Percentiles rank a stretch among this genome's conserved stretches.
Evolutionary conservation across 2,329 filamentous ascomycete species (phyloP).

Genomic region (Cercospora sp.): DNA sequence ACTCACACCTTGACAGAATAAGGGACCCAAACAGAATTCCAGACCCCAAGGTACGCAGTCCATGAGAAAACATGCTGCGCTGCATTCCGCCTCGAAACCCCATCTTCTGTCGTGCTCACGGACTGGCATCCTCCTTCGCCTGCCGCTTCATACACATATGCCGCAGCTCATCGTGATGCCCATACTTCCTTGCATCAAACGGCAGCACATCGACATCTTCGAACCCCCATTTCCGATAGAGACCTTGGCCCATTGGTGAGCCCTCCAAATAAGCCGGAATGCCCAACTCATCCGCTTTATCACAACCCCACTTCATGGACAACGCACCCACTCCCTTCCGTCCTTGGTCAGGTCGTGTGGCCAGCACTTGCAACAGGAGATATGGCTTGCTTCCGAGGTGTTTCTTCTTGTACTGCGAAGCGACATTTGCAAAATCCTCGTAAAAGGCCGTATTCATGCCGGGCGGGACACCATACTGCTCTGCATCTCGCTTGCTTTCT

Average conservation of each 20-base stretch:
- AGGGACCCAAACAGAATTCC: no score
- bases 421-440: constrained; percentile 28
- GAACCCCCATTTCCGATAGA: constrained; percentile 45
- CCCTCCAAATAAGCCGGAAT: constrained; percentile 45
- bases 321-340: constrained; percentile 43
- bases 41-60: no score
- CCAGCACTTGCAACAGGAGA: constrained; percentile 34
- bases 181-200: constrained; percentile 35
- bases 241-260: constrained; percentile 38
- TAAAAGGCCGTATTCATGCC: constrained; percentile 23
- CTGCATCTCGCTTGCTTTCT: constrained; percentile 25
- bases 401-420: constrained; percentile 26
- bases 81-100: no score
- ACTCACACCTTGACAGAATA: no score
- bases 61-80: no score
- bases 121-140: constrained; percentile 12
- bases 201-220: constrained; percentile 31
- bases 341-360: constrained; percentile 44
- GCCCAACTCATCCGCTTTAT: constrained; percentile 43
- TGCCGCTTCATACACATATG: constrained; percentile 33
- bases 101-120: background rate
- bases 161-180: constrained; percentile 28
- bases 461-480: constrained; percentile 23
- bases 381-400: constrained; percentile 29
- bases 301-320: constrained; percentile 43